Base-by-base conservation (phyloP, 1,139 yeast genomes). In the Geotrichum citri-aurantii region DNA sequence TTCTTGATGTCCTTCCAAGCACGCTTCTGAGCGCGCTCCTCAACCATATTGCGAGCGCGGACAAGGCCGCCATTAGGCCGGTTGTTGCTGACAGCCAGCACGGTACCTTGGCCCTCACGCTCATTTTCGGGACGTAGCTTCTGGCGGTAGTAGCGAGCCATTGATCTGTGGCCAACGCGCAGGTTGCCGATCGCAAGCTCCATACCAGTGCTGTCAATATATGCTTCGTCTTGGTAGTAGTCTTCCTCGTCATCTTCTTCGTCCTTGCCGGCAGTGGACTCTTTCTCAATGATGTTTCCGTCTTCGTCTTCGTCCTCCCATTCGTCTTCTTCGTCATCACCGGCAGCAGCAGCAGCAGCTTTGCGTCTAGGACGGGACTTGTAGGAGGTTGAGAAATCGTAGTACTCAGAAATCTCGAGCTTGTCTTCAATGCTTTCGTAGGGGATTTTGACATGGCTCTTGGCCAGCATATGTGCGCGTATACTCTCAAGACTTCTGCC, bases 61-160 rank as follows among this genome's bases (percentile, higher is more conserved):
- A 68, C 81, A 81, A 65, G 77, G 75, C 42, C 77, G 11, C 37
- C 49, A 71, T 64, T 79, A 59, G 84, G 87, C 74, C 97, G 83
- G 2, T 92, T 82, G 70, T 92, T 97, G 44, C 44, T 37, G 1
- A 97, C 97, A 40, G 97, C 96, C 69, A 89, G 80, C 31, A 93
- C 86, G 0, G 98, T 93, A 65, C 96, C 95, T 75, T 90, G 97
- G 53, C 97, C 98, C 71, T 91, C 97, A 37, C 86, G 79, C 50
- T 86, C 78, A 55, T 82, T 81, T 62, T 88, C 92, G 1, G 96
- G 95, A 58, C 85, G 84, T 65, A 89, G 75, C 70, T 86, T 85
- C 77, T 91, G 95, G 71, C 86, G 86, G 77, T 85, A 92, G 74
- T 92, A 93, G 69, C 95, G 81, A 55, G 85, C 88, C 68, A 91